Conservation (phyloP, 129 eudicot species). For the Tanacetum coccineum region DNA sequence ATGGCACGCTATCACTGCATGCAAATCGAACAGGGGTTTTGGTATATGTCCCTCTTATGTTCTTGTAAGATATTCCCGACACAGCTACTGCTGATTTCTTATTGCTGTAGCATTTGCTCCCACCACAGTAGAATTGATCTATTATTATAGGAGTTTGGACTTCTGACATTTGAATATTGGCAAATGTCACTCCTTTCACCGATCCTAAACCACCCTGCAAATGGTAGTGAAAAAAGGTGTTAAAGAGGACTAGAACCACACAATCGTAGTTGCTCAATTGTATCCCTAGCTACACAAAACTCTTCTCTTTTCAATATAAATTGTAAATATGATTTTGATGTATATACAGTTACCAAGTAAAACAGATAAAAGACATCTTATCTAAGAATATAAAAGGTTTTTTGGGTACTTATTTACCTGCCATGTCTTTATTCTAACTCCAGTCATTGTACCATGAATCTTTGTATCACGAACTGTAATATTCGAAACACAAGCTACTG, state of each 20-base stretch:
- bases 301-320: too few species aligned
- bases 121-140: conserved; percentile 69
- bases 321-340: too few species aligned
- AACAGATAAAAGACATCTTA: too few species aligned
- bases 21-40: conserved; percentile 53
- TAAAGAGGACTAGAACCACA: too few species aligned
- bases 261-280: too few species aligned
- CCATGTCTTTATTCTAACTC: conserved; percentile 86
- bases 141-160: conserved; percentile 69
- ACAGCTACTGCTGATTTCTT: conserved; percentile 62
- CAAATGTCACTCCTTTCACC: conserved; percentile 62
- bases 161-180: conserved; percentile 54
- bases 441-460: conserved; percentile 42
- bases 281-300: too few species aligned
- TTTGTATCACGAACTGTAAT: conserved; percentile 57
- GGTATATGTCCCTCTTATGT: conserved; percentile 70
- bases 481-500: conserved; percentile 66
- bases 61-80: conserved; percentile 44
- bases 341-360: too few species aligned
- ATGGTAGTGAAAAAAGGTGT: neutral
- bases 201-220: conserved; percentile 80
- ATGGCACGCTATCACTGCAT: conserved; percentile 61
- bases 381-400: too few species aligned
- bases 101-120: conserved; percentile 38
- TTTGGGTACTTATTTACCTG: conserved; percentile 55